Conservation (phyloP, 768 basidiomycete genomes). For the Agaricus bisporus region DNA sequence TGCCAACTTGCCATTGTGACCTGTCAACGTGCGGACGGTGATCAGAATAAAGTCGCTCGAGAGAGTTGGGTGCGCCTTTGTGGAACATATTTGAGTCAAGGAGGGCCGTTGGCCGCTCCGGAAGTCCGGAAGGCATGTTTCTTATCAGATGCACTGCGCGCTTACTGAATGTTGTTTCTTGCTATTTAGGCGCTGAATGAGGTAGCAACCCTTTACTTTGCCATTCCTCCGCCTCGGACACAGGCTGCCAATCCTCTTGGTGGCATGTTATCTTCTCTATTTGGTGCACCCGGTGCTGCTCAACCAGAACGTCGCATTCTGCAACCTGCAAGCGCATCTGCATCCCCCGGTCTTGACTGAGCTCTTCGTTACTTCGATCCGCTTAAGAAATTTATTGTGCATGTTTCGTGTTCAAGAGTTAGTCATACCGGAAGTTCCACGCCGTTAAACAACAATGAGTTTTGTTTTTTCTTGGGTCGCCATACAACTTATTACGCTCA, state of each 20-base stretch:
- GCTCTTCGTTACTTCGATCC: neutral
- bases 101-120: constrained; percentile 40
- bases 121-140: neutral
- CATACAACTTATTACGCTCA: too few relatives aligned
- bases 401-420: too few relatives aligned
- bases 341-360: constrained; percentile 40
- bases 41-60: constrained; percentile 67
- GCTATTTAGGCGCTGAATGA: constrained; percentile 54
- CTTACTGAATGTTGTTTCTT: neutral
- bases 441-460: too few relatives aligned
- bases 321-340: constrained; percentile 30
- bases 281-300: constrained; percentile 59
- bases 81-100: constrained; percentile 75
- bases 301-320: constrained; percentile 37
- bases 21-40: constrained; percentile 83
- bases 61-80: constrained; percentile 84
- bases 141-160: neutral
- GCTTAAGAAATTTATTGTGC: neutral
- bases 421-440: too few relatives aligned
- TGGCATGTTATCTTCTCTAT: constrained; percentile 84
- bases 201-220: constrained; percentile 75
- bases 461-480: too few relatives aligned
- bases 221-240: constrained; percentile 70
- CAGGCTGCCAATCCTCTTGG: constrained; percentile 77
- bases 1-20: constrained; percentile 82